These are phyloP conservation scores for Arthroderma uncinatum DNA, from an alignment of 2,329 filamentous ascomycete genomes.

Conservation along the genomic window DNA sequence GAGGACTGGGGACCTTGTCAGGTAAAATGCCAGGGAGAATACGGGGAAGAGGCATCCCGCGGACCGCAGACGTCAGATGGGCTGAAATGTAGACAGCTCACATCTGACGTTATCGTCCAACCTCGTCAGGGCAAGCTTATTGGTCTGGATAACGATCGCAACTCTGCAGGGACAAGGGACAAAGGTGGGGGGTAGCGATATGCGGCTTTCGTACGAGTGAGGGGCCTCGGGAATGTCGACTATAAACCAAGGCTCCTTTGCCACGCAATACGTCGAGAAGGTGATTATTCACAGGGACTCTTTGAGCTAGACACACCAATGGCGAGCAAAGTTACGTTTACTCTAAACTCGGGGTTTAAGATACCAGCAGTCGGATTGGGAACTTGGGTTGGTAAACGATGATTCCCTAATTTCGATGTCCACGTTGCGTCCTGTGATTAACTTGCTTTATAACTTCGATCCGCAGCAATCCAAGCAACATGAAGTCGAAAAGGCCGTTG, in stretches of 20 bases:
- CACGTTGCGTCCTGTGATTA: not conserved
- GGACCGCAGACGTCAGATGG: no score
- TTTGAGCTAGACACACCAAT: not conserved
- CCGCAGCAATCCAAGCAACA: constrained; percentile 55
- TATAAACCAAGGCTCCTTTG: not conserved
- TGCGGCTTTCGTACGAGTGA: not conserved
- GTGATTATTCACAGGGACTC: not conserved
- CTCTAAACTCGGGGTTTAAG: constrained; percentile 52
- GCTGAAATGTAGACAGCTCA: no score
- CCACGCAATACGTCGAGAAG: not conserved
- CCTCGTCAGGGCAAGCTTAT: not conserved
- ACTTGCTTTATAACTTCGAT: constrained; percentile 33
- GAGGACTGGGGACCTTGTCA: no score
- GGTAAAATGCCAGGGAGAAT: no score
- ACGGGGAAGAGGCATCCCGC: no score
- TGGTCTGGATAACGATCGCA: not conserved
- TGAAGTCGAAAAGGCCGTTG: constrained; percentile 48
- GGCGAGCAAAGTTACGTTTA: constrained; percentile 32
- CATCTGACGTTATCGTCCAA: not conserved
- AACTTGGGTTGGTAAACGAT: constrained; percentile 24
- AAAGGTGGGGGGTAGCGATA: not conserved
- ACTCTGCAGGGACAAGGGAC: not conserved
- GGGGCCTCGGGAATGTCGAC: not conserved
- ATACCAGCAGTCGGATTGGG: constrained; percentile 56
- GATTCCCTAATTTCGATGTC: not conserved